Evolutionary conservation across 2,329 filamentous ascomycete species (phyloP).

Genomic region (Fusarium solani-melongenae): DNA sequence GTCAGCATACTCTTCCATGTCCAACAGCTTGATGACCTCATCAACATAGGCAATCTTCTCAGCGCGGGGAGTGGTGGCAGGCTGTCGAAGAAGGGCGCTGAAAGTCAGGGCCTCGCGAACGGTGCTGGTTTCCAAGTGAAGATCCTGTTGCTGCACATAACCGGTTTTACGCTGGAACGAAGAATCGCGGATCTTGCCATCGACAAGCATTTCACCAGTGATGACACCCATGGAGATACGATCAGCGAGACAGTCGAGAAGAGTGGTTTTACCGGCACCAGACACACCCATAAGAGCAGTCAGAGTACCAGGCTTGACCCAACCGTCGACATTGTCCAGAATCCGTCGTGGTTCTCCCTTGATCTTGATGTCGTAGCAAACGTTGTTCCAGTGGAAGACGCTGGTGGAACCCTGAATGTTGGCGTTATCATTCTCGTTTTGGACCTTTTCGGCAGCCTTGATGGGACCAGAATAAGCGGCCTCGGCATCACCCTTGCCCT

Average conservation of each 20-base stretch:
- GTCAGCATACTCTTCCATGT: constrained; percentile 71
- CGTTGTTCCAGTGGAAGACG: constrained; percentile 77
- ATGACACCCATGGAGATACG: constrained; percentile 80
- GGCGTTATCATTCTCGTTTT: constrained; percentile 11
- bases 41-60: constrained; percentile 87
- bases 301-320: constrained; percentile 79
- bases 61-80: constrained; percentile 69
- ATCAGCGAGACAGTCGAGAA: constrained; percentile 72
- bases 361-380: constrained; percentile 81
- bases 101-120: constrained; percentile 75
- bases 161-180: constrained; percentile 79
- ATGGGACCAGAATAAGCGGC: constrained; percentile 31
- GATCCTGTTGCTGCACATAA: constrained; percentile 77
- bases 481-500: constrained; percentile 37
- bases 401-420: constrained; percentile 43
- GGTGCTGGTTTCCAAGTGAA: constrained; percentile 56
- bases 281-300: constrained; percentile 74
- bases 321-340: constrained; percentile 77
- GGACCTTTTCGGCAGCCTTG: constrained; percentile 32
- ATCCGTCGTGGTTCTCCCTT: constrained; percentile 72
- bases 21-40: constrained; percentile 73
- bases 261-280: constrained; percentile 70
- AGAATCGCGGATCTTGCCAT: constrained; percentile 72
- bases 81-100: constrained; percentile 83
- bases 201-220: constrained; percentile 75